Evolutionary conservation across 2,329 filamentous ascomycete genomes (phyloP).

Genomic region (Exophiala aquamarina): DNA sequence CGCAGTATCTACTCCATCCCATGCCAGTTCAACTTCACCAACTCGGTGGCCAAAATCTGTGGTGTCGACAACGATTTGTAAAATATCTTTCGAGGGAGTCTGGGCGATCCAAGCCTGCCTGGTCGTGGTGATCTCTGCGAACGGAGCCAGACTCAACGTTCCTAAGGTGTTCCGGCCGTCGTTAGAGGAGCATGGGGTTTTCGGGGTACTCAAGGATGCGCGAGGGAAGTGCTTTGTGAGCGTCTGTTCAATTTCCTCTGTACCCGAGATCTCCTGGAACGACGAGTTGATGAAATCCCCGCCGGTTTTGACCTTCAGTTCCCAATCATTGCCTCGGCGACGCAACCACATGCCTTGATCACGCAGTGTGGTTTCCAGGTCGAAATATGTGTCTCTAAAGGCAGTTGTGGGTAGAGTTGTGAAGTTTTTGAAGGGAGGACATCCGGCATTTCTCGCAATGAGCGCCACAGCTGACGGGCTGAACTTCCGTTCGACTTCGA

Average conservation of each 20-base stretch:
- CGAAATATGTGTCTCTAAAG: conserved; percentile 33
- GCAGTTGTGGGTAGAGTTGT: background rate
- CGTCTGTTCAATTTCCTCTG: conserved; percentile 18
- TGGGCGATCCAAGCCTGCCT: conserved; percentile 32
- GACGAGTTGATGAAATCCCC: conserved; percentile 28
- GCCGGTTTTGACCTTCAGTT: conserved; percentile 29
- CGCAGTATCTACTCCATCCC: background rate
- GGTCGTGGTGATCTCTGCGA: conserved; percentile 30
- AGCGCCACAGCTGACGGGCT: conserved; percentile 9
- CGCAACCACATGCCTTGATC: conserved; percentile 30
- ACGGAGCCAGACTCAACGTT: conserved; percentile 10
- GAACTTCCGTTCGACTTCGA: conserved; percentile 33
- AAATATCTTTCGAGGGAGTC: conserved; percentile 15
- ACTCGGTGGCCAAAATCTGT: conserved; percentile 36
- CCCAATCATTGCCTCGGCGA: conserved; percentile 28
- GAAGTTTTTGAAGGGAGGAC: conserved; percentile 20
- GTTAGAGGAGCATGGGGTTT: no score
- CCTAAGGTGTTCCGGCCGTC: no score
- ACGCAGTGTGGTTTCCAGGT: conserved; percentile 25
- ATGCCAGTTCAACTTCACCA: conserved; percentile 35
- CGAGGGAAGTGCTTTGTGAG: conserved; percentile 4
- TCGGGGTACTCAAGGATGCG: background rate
- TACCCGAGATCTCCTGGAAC: conserved; percentile 30
- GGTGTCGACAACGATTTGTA: conserved; percentile 31
- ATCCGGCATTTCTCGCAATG: conserved; percentile 17